Evolutionary conservation across 768 basidiomycete species (phyloP).

Genomic region (Pholiota conissans): DNA sequence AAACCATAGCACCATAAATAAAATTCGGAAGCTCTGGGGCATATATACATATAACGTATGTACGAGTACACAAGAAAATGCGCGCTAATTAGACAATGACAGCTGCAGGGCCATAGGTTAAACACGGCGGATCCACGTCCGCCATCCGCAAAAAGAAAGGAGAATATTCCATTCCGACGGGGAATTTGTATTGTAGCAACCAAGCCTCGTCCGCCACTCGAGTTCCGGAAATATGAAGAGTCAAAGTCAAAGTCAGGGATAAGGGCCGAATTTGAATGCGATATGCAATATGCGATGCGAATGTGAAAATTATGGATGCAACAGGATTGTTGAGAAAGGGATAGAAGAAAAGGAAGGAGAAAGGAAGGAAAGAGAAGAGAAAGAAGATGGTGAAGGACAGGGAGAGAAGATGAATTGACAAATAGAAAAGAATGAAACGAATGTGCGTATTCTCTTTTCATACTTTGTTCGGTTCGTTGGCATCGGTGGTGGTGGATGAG

Average conservation of each 20-base stretch:
- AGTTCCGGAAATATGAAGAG: not conserved
- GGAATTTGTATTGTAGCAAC: not conserved
- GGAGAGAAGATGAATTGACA: too few relatives aligned
- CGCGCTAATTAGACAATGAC: not conserved
- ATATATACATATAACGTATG: too few relatives aligned
- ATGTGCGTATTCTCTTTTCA: not conserved
- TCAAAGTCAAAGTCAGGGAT: too few relatives aligned
- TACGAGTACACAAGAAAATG: not conserved
- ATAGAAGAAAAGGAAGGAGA: not conserved
- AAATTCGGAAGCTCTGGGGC: too few relatives aligned
- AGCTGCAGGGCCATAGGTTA: not conserved
- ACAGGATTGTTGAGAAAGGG: not conserved
- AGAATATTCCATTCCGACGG: too few relatives aligned
- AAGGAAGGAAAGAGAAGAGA: not conserved
- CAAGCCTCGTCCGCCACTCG: slow-evolving; percentile 3
- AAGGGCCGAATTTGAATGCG: too few relatives aligned
- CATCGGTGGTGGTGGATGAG: not conserved
- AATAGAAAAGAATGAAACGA: not conserved
- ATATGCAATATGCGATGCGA: not conserved
- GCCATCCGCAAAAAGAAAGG: not conserved
- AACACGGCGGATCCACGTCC: not conserved
- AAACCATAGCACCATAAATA: too few relatives aligned
- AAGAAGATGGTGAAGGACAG: too few relatives aligned
- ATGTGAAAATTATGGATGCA: slow-evolving; percentile 3
- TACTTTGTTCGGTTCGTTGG: not conserved